Evolutionary conservation across 176 grass and related monocot genomes (phyloP), one percentile per base, ranked within the genome.

Genomic region (Musa troglodytarum): DNA sequence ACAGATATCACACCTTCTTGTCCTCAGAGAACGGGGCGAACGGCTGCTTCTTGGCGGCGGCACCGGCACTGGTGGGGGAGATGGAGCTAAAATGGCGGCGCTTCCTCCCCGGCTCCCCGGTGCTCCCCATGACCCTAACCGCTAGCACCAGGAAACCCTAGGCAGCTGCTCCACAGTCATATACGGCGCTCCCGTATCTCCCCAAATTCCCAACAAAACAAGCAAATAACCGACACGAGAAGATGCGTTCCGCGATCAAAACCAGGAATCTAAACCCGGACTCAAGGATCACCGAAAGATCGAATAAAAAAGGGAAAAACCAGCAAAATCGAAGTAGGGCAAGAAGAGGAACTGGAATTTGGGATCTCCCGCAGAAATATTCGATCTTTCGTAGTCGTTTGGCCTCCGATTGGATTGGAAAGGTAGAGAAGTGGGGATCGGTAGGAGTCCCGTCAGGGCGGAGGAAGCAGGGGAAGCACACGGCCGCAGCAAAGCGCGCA

Each of bases 81-180:
- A 89, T 81, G 66, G 90, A 79, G 74, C 66, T 77, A 62, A 89
- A 76, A 63, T 87, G 80, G 16, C 80, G 84, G 63, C 91, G 82
- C 82, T 93, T 87, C 82, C 80, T 77, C 63, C 86, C 87, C 11
- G 87, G 77, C 50, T 90, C 91, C 54, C 80, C 85, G 15, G 91
- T 88, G 83, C 83, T 86, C 81, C 77, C 87, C 90, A 93, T 93
- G 53, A 55, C 74, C 71, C 81, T 28, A 82, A 61, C 78, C 53
- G 26, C 76, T 72, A 79, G 75, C 53, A 63, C 72, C 19, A 50
- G 53, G 34, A 82, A 85, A 81, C 84, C 84, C 80, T 87, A 87
- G 11, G 64, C 51, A 52, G 73, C 21, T 34, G 76, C 80, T 76
- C 51, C 69, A 66, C 29, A 43, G 66, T 71, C 83, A 81, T 64